A percentile compares a stretch with the other conserved stretches of the same genome.
These are phyloP conservation scores for Thelephora aurantiotincta DNA, from an alignment of 768 basidiomycete species.

Conservation along the genomic window DNA sequence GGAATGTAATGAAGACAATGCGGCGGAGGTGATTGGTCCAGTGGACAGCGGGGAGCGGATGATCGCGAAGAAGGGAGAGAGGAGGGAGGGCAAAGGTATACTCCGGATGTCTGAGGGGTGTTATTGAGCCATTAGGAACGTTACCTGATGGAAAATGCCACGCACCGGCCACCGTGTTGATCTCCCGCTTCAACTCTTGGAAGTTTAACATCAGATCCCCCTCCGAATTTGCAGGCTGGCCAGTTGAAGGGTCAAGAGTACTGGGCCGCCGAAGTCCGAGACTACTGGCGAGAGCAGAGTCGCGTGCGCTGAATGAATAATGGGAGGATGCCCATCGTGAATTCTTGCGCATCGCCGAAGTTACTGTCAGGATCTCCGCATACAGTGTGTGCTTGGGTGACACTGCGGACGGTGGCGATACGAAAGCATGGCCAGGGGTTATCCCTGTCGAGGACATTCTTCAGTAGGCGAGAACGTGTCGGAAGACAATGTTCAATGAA, in stretches of 20 bases:
- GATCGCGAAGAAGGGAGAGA: conserved; percentile 84
- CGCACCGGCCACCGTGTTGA: conserved; percentile 58
- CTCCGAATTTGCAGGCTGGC: conserved; percentile 47
- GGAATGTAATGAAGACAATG: conserved; percentile 75
- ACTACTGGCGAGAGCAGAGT: conserved; percentile 57
- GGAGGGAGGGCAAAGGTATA: conserved; percentile 45
- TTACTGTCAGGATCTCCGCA: conserved; percentile 85
- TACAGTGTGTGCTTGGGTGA: conserved; percentile 57
- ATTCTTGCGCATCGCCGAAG: conserved; percentile 93
- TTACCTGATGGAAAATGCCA: background rate
- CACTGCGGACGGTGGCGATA: background rate
- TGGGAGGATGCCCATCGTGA: conserved; percentile 84
- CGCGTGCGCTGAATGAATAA: conserved; percentile 42
- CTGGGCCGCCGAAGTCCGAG: conserved; percentile 57
- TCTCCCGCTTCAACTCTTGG: conserved; percentile 62
- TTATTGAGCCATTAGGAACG: background rate
- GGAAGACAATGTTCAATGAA: no score
- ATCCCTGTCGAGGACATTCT: no score
- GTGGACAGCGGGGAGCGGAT: conserved; percentile 91
- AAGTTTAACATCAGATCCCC: conserved; percentile 85
- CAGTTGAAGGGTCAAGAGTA: conserved; percentile 25
- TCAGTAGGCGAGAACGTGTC: no score
- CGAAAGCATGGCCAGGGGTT: background rate
- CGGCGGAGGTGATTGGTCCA: conserved; percentile 93
- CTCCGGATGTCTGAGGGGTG: conserved; percentile 36